phyloP scores from a whole-genome alignment of 2,329 filamentous ascomycete species.

The Monosporascus sp. region DNA sequence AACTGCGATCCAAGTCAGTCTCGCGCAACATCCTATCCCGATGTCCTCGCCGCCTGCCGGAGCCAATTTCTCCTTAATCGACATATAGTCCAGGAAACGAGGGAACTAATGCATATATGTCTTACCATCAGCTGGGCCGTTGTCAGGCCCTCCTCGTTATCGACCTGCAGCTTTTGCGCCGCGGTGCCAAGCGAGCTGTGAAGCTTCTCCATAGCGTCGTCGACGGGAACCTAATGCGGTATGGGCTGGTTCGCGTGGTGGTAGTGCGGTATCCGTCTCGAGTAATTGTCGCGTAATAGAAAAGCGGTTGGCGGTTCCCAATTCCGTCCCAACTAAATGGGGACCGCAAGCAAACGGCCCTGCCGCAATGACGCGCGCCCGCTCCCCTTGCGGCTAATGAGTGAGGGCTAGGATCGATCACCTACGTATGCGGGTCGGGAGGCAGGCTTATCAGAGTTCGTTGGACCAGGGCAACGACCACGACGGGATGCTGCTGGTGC shows the following conservation, averaged over 20 bases:
- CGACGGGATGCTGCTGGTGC: too few species aligned
- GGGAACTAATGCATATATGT: neutral
- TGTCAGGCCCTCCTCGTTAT: constrained; percentile 70
- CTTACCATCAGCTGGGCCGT: constrained; percentile 72
- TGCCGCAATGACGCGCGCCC: too few species aligned
- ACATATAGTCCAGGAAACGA: neutral
- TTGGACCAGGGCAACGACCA: too few species aligned
- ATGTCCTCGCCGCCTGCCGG: neutral
- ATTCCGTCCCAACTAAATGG: too few species aligned
- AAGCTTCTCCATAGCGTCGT: constrained; percentile 25
- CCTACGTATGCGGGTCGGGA: too few species aligned
- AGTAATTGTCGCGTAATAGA: neutral
- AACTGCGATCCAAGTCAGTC: constrained; percentile 42
- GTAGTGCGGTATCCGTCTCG: neutral
- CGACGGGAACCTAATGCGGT: neutral
- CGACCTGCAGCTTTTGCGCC: constrained; percentile 62
- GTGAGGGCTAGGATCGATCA: too few species aligned
- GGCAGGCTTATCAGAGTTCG: too few species aligned
- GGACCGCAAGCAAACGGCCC: too few species aligned
- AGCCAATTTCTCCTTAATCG: neutral
- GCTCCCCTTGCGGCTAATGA: too few species aligned
- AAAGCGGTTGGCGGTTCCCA: too few species aligned
- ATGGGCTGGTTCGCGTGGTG: neutral
- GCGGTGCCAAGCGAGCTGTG: constrained; percentile 35
- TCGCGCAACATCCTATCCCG: neutral